These are phyloP conservation scores for Candida berthetii DNA, from an alignment of 805 yeast species.

Conservation along the genomic window DNA sequence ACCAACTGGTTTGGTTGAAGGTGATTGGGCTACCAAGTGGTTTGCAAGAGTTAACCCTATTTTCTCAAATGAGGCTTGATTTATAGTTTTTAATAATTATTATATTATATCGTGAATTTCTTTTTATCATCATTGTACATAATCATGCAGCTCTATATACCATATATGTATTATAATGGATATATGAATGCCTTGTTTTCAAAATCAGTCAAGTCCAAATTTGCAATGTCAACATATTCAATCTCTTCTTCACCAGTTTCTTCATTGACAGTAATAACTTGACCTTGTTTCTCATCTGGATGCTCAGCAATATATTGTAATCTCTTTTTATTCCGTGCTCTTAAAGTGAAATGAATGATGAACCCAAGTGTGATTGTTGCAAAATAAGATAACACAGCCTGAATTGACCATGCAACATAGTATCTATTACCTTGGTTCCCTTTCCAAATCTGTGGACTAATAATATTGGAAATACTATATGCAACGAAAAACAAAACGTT, in stretches of 20 bases:
- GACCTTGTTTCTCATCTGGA: conserved; percentile 13
- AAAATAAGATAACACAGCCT: conserved; percentile 36
- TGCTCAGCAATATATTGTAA: conserved; percentile 8
- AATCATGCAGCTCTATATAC: no score
- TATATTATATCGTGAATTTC: no score
- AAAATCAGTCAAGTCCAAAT: conserved; percentile 39
- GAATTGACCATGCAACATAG: conserved; percentile 39
- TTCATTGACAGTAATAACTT: conserved; percentile 18
- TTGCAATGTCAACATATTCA: conserved; percentile 28
- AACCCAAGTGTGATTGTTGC: conserved; percentile 27
- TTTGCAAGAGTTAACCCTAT: background rate
- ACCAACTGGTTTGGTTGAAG: background rate
- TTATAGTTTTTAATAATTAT: background rate
- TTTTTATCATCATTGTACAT: no score
- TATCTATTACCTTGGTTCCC: conserved; percentile 32
- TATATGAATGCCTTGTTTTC: conserved; percentile 40
- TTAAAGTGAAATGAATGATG: conserved; percentile 28
- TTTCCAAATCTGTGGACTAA: conserved; percentile 42
- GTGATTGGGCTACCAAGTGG: background rate
- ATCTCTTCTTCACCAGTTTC: conserved; percentile 18
- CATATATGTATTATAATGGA: conserved; percentile 26
- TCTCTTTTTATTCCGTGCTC: conserved; percentile 31
- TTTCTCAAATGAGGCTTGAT: background rate
- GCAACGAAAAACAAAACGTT: conserved; percentile 28
- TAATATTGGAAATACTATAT: conserved; percentile 35